Conservation (phyloP, 2,329 filamentous ascomycete genomes). For the Capronia coronata region DNA sequence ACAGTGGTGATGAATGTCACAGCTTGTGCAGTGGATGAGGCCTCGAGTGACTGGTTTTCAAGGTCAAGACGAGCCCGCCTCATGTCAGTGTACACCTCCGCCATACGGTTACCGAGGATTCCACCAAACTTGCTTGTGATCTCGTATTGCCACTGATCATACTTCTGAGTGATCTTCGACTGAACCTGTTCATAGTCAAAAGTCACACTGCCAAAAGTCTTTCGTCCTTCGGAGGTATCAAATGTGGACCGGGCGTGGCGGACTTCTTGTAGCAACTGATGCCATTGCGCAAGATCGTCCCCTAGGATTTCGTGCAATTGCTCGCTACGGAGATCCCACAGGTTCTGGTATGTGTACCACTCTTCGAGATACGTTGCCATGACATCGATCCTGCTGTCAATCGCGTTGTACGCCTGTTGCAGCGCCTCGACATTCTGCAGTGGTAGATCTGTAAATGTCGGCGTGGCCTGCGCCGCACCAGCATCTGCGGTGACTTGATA, state of each 20-base stretch:
- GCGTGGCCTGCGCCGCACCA: constrained; percentile 52
- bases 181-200: constrained; percentile 99
- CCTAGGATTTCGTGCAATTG: constrained; percentile 89
- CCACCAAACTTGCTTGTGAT: constrained; percentile 88
- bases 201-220: constrained; percentile 85
- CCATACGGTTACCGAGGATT: constrained; percentile 81
- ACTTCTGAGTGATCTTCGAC: constrained; percentile 97
- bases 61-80: constrained; percentile 84
- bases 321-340: constrained; percentile 95
- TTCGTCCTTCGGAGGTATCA: constrained; percentile 90
- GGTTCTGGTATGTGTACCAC: constrained; percentile 96
- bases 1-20: constrained; percentile 98
- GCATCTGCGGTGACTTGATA: constrained; percentile 81
- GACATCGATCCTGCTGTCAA: constrained; percentile 74
- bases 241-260: constrained; percentile 93
- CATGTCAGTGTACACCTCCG: constrained; percentile 85
- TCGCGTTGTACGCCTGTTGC: constrained; percentile 68
- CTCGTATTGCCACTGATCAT: constrained; percentile 99
- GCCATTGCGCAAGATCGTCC: constrained; percentile 84
- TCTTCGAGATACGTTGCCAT: constrained; percentile 88
- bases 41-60: constrained; percentile 85
- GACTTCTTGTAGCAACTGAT: constrained; percentile 94
- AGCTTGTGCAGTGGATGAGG: constrained; percentile 90
- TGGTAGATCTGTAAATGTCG: constrained; percentile 77
- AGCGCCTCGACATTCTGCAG: constrained; percentile 74